These are phyloP conservation scores for Liriodendron chinense DNA, from an alignment of 164 flowering plant genomes.

Conservation along the genomic window DNA sequence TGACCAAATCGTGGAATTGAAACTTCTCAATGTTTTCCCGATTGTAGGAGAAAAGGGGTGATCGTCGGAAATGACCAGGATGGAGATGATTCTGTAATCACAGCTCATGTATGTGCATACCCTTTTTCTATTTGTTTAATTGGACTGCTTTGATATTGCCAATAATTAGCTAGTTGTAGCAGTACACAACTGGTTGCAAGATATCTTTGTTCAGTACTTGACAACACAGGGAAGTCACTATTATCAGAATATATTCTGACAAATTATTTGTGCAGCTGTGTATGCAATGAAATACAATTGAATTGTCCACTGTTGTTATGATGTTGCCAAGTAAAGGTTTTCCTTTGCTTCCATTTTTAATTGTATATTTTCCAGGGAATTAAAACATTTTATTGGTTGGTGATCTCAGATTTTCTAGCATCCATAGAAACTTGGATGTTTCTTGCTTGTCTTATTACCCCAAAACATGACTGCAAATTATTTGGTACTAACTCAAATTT, in stretches of 20 bases:
- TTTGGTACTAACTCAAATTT: no score
- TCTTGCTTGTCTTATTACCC: no score
- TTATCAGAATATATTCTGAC: not conserved
- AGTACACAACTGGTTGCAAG: not conserved
- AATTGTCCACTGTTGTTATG: no score
- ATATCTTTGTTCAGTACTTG: not conserved
- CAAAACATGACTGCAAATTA: no score
- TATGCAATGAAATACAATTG: no score
- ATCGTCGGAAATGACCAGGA: conserved; percentile 98
- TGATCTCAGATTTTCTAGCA: not conserved
- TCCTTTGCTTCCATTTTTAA: not conserved
- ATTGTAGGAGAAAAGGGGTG: conserved; percentile 90
- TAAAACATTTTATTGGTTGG: not conserved
- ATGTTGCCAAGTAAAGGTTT: not conserved
- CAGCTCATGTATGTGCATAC: conserved; percentile 62
- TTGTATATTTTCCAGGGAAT: not conserved
- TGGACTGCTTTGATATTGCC: not conserved
- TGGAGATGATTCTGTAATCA: conserved; percentile 84
- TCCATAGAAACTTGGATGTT: not conserved
- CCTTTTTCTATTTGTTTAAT: not conserved
- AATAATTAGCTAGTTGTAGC: not conserved
- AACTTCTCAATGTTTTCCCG: conserved; percentile 9
- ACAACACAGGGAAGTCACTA: not conserved
- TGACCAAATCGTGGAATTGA: conserved; percentile 11
- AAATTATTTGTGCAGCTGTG: no score